These are phyloP conservation scores for Elsinoe batatas DNA, from an alignment of 2,329 filamentous ascomycete genomes.

Conservation along the genomic window DNA sequence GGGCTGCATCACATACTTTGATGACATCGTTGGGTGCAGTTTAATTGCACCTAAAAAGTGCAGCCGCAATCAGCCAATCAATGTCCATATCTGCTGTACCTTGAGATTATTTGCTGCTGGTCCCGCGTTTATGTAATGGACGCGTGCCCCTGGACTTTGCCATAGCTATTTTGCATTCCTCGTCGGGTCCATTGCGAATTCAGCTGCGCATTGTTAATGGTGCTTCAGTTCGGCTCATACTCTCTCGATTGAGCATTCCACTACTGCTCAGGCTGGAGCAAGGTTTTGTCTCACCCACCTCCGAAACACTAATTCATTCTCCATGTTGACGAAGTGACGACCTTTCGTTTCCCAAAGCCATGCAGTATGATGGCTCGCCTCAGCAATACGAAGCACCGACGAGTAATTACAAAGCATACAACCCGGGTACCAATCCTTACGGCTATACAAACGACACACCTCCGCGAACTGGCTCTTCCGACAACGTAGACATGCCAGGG, in stretches of 20 bases:
- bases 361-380: conserved; percentile 12
- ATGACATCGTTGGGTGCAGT: neutral
- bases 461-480: conserved; percentile 11
- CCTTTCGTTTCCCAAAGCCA: neutral
- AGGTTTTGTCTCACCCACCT: conserved; percentile 8
- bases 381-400: neutral
- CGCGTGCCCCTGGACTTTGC: conserved; percentile 6
- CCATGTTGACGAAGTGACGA: conserved; percentile 6
- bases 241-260: neutral
- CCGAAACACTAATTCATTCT: conserved; percentile 7
- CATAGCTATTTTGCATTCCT: neutral
- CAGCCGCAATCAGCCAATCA: neutral
- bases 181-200: neutral
- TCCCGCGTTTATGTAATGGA: neutral
- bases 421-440: neutral
- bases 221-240: neutral
- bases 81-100: neutral
- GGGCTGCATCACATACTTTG: neutral
- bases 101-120: conserved; percentile 2
- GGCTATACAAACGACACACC: conserved; percentile 7
- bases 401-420: conserved; percentile 1
- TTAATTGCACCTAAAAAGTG: neutral
- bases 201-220: neutral
- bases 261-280: neutral
- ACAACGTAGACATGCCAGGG: conserved; percentile 11